Base-by-base conservation (phyloP, 2,329 filamentous ascomycete genomes). In the Ophiocordyceps sinensis region DNA sequence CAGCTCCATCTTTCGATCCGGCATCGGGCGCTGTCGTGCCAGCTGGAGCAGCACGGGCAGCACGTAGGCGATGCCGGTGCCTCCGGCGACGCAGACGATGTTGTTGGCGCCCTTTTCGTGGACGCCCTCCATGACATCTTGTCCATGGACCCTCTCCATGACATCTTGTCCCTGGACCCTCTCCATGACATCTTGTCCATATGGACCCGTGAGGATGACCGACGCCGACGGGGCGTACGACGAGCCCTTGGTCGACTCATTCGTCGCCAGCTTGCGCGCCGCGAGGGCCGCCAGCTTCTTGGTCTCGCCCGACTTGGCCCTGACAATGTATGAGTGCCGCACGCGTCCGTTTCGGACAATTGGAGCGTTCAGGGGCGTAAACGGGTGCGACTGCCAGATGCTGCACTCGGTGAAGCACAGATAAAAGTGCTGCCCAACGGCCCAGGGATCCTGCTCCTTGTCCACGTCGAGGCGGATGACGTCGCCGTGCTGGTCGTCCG, bases 361-460 rank as follows among this genome's bases (percentile, higher is more conserved):
- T 0, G 75, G 77, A 0, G 71, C 54, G 41, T 70, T 77, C 9
- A 77, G 62, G 0, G 77, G 75, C 0, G 79, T 84, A 52, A 85
- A 82, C 0, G 81, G 81, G 50, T 85, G 81, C 0, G 76, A 77
- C 56, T 85, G 79, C 77, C 79, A 84, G 49, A 85, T 69, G 49
- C 70, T 79, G 28, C 75, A 63, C 45, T 78, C 70, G 0, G 76
- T 65, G 50, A 85, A 85, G 54, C 72, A 80, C 14, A 85, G 63
- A 50, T 76, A 85, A 55, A 82, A 85, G 52, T 85, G 82, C 56
- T 85, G 76, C 10, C 82, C 80, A 12, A 81, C 62, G 12, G 65
- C 61, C 79, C 80, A 85, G 0, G 70, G 55, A 26, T 69, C 66
- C 40, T 81, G 76, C 2, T 66, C 55, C 46, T 82, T 75, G 1